Percentiles rank a stretch among this genome's conserved stretches.
Evolutionary conservation across 2,329 filamentous ascomycete genomes (phyloP).

Genomic region (Beauveria pseudobassiana): DNA sequence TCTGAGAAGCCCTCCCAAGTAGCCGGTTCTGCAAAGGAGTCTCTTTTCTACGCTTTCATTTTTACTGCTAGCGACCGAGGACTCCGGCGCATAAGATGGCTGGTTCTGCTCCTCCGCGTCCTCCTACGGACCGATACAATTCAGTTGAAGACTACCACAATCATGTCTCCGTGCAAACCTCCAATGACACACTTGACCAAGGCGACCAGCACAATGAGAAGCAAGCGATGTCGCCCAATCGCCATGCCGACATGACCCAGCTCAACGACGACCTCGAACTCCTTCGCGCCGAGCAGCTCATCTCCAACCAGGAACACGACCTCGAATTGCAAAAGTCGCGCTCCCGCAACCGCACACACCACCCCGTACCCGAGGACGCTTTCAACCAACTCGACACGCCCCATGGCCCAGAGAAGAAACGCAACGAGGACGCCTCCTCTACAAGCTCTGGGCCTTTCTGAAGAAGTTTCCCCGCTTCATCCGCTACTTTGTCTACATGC

Average conservation of each 20-base stretch:
- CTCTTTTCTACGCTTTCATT: neutral
- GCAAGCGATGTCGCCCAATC: slow-evolving; percentile 17
- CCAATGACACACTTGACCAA: slow-evolving; percentile 22
- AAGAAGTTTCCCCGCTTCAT: slow-evolving; percentile 43
- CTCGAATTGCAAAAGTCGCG: slow-evolving; percentile 16
- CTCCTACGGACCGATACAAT: slow-evolving; percentile 4
- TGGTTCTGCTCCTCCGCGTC: slow-evolving; percentile 1
- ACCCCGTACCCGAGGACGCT: slow-evolving; percentile 35
- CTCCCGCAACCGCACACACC: slow-evolving; percentile 26
- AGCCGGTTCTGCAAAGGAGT: neutral
- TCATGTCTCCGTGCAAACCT: slow-evolving; percentile 18
- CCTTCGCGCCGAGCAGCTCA: slow-evolving; percentile 37
- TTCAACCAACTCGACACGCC: slow-evolving; percentile 30
- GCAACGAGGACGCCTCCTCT: slow-evolving; percentile 27
- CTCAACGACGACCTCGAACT: slow-evolving; percentile 43
- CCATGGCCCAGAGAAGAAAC: slow-evolving; percentile 22
- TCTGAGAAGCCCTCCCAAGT: neutral
- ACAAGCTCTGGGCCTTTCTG: slow-evolving; percentile 36
- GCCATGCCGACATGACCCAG: slow-evolving; percentile 29
- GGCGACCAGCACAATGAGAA: slow-evolving; percentile 14
- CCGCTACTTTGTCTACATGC: slow-evolving; percentile 41
- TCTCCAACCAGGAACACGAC: slow-evolving; percentile 37
- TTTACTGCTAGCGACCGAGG: neutral
- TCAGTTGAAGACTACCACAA: slow-evolving; percentile 17
- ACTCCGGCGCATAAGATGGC: slow-evolving; percentile 2